phyloP scores from a whole-genome alignment of 1,139 yeast genomes.

The Yamadazyma trypodendri region DNA sequence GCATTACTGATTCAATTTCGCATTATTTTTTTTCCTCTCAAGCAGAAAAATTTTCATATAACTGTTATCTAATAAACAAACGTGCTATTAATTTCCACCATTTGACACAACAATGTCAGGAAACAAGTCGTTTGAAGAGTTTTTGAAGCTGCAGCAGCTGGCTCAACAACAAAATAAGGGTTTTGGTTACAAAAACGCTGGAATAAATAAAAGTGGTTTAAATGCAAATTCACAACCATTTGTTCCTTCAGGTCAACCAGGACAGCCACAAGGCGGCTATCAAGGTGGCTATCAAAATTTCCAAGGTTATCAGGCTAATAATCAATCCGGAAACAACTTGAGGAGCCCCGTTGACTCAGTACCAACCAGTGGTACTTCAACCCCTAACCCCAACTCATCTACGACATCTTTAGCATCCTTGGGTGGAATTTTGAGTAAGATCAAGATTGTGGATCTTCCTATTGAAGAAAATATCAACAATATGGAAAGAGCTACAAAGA shows the following conservation, averaged over 20 bases:
- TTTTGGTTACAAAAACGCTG: slow-evolving; percentile 24
- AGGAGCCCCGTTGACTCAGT: slow-evolving; percentile 20
- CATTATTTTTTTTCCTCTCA: not conserved
- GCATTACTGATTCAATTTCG: slow-evolving; percentile 1
- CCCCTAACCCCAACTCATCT: slow-evolving; percentile 43
- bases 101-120: slow-evolving; percentile 17
- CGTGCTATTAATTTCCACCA: not conserved
- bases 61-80: not conserved
- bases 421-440: slow-evolving; percentile 64
- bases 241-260: slow-evolving; percentile 10
- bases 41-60: not conserved
- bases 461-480: slow-evolving; percentile 57
- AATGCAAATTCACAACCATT: slow-evolving; percentile 18
- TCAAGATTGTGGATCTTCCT: slow-evolving; percentile 61
- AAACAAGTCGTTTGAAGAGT: slow-evolving; percentile 28
- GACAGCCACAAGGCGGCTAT: slow-evolving; percentile 6
- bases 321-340: slow-evolving; percentile 8
- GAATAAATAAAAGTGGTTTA: slow-evolving; percentile 9
- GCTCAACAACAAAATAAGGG: slow-evolving; percentile 23
- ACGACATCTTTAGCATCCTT: slow-evolving; percentile 73
- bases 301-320: slow-evolving; percentile 4
- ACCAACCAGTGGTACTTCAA: slow-evolving; percentile 45
- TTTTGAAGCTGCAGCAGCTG: slow-evolving; percentile 26
- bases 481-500: slow-evolving; percentile 55
- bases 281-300: slow-evolving; percentile 8